Base-by-base conservation (phyloP, 2,329 filamentous ascomycete species). In the Aspergillus brasiliensis region DNA sequence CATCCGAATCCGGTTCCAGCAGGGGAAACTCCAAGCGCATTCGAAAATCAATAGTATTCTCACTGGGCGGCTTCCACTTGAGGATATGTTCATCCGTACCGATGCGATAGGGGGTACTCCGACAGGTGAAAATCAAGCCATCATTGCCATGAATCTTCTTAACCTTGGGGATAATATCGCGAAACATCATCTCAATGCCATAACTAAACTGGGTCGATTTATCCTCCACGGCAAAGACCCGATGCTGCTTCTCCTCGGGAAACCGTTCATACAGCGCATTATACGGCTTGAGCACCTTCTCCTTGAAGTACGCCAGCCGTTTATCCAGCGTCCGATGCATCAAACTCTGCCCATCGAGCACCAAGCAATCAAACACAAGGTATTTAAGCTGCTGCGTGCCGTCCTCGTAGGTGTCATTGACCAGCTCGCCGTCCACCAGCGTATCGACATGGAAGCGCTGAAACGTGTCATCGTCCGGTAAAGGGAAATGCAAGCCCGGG, bases 111-210 rank as follows among this genome's bases (percentile, higher is more conserved):
- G 89, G 84, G 17, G 91, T 92, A 68, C 87, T 89, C 64, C 91
- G 88, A 78, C 94, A 97, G n/a, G 95, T 98, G 78, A 98, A 99
- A 71, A 99, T 97, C 49, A 99, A 84, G 5, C 95, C 95, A 74
- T 99, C 95, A 75, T 97, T 98, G 63, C 94, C 93, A 73, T 99
- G 95, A 42, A 80, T 76, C 51, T 74, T 73, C 66, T 88, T 89
- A 37, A 99, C 84, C 44, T 83, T 87, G 1, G 92, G 93, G 27
- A 98, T 86, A 47, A 96, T 86, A 59, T 93, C 84, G 66, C 88
- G 86, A 80, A 99, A 97, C 89, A 98, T 96, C 85, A 91, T 91
- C 72, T 92, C 88, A 61, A 96, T 88, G 49, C 88, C 92, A 78
- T 99, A 99, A 51, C 88, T 88, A 67, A 95, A 85, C 75, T 97